Evolutionary conservation across 2,329 filamentous ascomycete genomes (phyloP), one percentile per base, ranked within the genome.

Genomic region (Domatiomyces catenatus): DNA sequence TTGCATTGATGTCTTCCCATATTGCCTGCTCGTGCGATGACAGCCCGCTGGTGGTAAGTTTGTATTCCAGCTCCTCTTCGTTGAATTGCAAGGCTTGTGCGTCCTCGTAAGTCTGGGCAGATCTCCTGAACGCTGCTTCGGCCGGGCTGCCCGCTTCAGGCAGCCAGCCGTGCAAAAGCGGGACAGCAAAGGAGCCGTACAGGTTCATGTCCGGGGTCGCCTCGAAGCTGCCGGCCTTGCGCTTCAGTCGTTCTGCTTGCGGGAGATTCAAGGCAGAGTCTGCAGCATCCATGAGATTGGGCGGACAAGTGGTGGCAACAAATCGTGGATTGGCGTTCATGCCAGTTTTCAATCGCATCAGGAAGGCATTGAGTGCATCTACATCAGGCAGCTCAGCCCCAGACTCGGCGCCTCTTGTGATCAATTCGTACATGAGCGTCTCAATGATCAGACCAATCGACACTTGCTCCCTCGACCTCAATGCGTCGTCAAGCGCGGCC

Each of bases 271-370:
- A 36, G 42, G 54, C 50, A 10, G 56, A 58, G 22, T 58, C 57
- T 48, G 58, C 56, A 26, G 54, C 56, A 52, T 65, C 62, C 48
- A 69, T 61, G 20, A 65, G 53, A 46, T 64, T 65, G 45, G 74
- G 72, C 1, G 72, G 71, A 50, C 60, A 66, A 26, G 70, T 63
- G 0, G 71, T 74, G 1, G 86, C 75, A 6, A 93, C 75, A 56
- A 94, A 92, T 18, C 84, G 80, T 2, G 92, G 92, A 57, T 98
- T 98, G 51, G 96, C 90, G 61, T 96, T 98, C 86, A 98, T 94
- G 39, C 92, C 92, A 0, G 89, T 96, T 59, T 95, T 87, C 2
- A 98, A 71, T 44, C 86, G 85, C 51, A 92, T 79, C 1, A 98
- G 71, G 62, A 98, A 98, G 5, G 76, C 75, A 64, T 94, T 94